Percentiles rank a stretch among this genome's conserved stretches.
Evolutionary conservation across 495 filamentous ascomycete species (phyloP).

Genomic region (Aspergillus nidulans): DNA sequence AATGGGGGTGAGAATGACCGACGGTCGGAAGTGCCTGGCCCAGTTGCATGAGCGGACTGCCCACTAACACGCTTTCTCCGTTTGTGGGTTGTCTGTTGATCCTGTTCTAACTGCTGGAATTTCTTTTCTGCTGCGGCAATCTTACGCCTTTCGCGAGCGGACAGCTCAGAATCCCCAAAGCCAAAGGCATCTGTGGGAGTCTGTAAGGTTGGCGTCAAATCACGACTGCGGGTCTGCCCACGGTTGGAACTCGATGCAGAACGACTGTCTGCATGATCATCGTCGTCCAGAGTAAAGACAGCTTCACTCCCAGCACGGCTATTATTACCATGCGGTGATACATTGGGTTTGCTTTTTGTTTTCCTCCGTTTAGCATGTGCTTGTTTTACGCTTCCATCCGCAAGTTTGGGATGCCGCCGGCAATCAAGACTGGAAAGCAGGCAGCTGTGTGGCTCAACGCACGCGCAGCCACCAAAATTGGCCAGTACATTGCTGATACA

Average conservation of each 20-base stretch:
- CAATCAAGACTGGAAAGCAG: conserved; percentile 70
- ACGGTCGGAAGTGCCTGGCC: conserved; percentile 5
- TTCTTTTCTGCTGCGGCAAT: conserved; percentile 77
- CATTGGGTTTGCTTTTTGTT: conserved; percentile 52
- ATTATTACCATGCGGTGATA: conserved; percentile 70
- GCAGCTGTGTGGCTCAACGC: conserved; percentile 60
- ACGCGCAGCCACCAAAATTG: conserved; percentile 87
- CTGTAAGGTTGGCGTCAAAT: conserved; percentile 61
- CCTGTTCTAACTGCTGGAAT: conserved; percentile 56
- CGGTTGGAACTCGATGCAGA: conserved; percentile 71
- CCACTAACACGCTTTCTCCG: conserved; percentile 47
- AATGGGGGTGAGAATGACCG: conserved; percentile 29
- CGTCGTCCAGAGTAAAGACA: conserved; percentile 44
- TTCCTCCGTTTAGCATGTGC: conserved; percentile 52
- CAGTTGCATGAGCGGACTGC: conserved; percentile 25
- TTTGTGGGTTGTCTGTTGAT: conserved; percentile 39
- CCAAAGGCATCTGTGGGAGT: conserved; percentile 40
- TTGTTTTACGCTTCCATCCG: conserved; percentile 30
- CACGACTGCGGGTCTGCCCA: conserved; percentile 74
- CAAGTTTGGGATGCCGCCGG: conserved; percentile 49
- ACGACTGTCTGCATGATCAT: conserved; percentile 52
- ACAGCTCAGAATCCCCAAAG: conserved; percentile 60
- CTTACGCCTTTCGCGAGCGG: conserved; percentile 83
- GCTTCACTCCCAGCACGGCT: conserved; percentile 77
- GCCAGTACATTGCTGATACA: conserved; percentile 73